Percentiles rank a stretch among this genome's conserved stretches.
These are phyloP conservation scores for Suillus clintonianus DNA, from an alignment of 768 basidiomycete genomes.

Conservation along the genomic window DNA sequence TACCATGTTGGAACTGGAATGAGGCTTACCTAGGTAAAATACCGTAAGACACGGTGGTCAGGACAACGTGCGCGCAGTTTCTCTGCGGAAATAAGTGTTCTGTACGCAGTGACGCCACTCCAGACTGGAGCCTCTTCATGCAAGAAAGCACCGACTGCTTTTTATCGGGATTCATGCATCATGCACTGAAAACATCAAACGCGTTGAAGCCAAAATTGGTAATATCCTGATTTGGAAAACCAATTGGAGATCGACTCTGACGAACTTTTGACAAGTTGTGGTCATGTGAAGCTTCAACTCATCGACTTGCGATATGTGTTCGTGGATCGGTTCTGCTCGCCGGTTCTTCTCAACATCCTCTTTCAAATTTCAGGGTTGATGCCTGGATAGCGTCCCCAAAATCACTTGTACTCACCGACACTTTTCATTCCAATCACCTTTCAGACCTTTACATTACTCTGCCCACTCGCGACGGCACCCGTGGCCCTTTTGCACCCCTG, in stretches of 20 bases:
- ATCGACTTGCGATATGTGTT: neutral
- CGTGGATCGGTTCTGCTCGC: neutral
- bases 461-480: slow-evolving; percentile 69
- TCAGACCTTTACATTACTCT: slow-evolving; percentile 68
- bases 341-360: slow-evolving; percentile 17
- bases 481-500: slow-evolving; percentile 43
- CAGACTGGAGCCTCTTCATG: slow-evolving; percentile 56
- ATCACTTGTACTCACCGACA: slow-evolving; percentile 47
- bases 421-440: slow-evolving; percentile 55
- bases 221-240: no score
- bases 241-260: no score
- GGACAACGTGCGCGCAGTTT: slow-evolving; percentile 43
- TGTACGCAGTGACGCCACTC: slow-evolving; percentile 62
- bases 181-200: no score
- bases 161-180: slow-evolving; percentile 40
- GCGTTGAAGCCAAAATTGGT: no score
- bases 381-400: slow-evolving; percentile 56
- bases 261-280: no score
- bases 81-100: slow-evolving; percentile 55
- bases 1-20: neutral
- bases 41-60: slow-evolving; percentile 48
- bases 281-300: no score
- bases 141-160: slow-evolving; percentile 43
- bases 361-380: slow-evolving; percentile 32
- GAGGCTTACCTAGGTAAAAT: slow-evolving; percentile 48